These are phyloP conservation scores for Aspergillus ellipticus DNA, from an alignment of 495 filamentous ascomycete species.

Conservation along the genomic window DNA sequence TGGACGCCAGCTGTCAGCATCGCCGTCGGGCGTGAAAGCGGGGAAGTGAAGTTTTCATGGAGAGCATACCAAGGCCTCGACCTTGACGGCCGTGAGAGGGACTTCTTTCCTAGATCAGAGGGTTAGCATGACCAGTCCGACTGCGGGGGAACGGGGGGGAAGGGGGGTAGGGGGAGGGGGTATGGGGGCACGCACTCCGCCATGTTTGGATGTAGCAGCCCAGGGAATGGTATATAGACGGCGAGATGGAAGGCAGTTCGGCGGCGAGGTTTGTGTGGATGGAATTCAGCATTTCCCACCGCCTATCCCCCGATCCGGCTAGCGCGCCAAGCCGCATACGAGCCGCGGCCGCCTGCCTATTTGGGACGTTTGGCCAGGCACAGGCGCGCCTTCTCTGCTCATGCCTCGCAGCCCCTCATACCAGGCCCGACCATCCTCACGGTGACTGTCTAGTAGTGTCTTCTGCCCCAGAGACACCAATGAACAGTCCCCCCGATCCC, in stretches of 20 bases:
- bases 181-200: slow-evolving; percentile 35
- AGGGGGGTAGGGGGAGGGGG: no score
- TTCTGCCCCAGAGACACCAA: no score
- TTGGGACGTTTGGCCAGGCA: neutral
- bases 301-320: slow-evolving; percentile 21
- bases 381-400: no score
- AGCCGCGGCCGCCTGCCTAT: neutral
- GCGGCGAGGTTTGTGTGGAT: slow-evolving; percentile 46
- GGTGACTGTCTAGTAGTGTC: no score
- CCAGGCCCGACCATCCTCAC: no score
- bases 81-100: slow-evolving; percentile 73
- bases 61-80: slow-evolving; percentile 70
- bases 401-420: no score
- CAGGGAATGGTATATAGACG: slow-evolving; percentile 24
- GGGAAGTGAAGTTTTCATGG: slow-evolving; percentile 32
- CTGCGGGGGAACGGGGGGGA: no score
- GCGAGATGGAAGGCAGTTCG: slow-evolving; percentile 26
- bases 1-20: slow-evolving; percentile 27
- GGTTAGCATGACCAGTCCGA: slow-evolving; percentile 9
- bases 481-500: no score
- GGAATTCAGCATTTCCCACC: slow-evolving; percentile 31
- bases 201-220: slow-evolving; percentile 37
- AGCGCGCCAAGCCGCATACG: slow-evolving; percentile 26
- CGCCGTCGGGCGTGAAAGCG: slow-evolving; percentile 22
- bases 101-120: slow-evolving; percentile 47